Conservation (phyloP, 306 rosid species). For the Senna siamea region DNA sequence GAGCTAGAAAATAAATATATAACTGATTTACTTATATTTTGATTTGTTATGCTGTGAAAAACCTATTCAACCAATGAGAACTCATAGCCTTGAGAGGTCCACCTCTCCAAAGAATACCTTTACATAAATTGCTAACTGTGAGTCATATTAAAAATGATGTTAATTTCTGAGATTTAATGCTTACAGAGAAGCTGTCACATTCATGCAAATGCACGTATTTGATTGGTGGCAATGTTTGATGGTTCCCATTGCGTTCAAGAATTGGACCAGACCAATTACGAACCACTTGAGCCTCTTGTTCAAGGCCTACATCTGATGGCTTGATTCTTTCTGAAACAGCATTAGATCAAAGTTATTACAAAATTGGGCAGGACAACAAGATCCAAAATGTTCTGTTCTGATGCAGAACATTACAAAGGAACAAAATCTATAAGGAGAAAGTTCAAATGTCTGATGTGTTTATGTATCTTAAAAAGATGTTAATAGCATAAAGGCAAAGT, state of each 20-base stretch:
- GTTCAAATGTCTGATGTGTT: background rate
- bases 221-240: slow-evolving; percentile 71
- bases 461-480: slow-evolving; percentile 6
- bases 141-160: background rate
- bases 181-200: slow-evolving; percentile 84
- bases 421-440: background rate
- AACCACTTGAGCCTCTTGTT: slow-evolving; percentile 89
- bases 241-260: slow-evolving; percentile 63
- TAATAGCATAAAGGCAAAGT: background rate
- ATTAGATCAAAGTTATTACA: slow-evolving; percentile 36
- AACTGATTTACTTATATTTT: background rate
- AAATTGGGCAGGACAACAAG: slow-evolving; percentile 23
- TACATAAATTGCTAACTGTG: slow-evolving; percentile 28
- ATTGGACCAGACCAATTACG: slow-evolving; percentile 70
- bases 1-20: background rate
- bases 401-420: slow-evolving; percentile 9
- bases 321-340: slow-evolving; percentile 82
- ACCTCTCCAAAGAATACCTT: background rate
- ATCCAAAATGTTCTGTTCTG: slow-evolving; percentile 9
- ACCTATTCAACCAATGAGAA: background rate
- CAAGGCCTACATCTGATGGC: slow-evolving; percentile 95
- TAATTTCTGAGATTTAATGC: slow-evolving; percentile 37
- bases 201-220: slow-evolving; percentile 90
- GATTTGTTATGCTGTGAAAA: background rate
- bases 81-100: background rate